Conservation (phyloP, 129 eudicot species). For the Logfia minima region DNA sequence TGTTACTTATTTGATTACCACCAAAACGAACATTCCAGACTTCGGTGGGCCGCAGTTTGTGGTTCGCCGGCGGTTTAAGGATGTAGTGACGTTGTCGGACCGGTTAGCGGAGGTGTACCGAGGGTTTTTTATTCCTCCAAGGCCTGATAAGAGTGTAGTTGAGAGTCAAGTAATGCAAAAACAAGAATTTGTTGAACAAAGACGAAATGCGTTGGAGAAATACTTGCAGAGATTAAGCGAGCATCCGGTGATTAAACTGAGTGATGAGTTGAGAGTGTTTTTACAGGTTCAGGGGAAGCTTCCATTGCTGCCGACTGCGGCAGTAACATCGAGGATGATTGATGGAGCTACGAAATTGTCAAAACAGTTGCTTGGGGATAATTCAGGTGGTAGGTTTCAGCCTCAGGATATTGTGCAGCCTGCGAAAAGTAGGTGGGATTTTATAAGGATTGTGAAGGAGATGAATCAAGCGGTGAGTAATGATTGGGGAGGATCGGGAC, state of each 20-base stretch:
- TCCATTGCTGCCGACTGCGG: slow-evolving; percentile 58
- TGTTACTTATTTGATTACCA: slow-evolving; percentile 59
- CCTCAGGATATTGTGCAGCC: slow-evolving; percentile 79
- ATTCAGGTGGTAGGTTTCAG: slow-evolving; percentile 37
- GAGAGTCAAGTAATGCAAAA: slow-evolving; percentile 97
- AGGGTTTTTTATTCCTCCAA: slow-evolving; percentile 75
- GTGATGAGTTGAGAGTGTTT: slow-evolving; percentile 93
- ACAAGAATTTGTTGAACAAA: slow-evolving; percentile 90
- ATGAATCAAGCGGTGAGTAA: slow-evolving; percentile 73
- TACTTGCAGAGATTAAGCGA: slow-evolving; percentile 63
- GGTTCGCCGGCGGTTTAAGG: slow-evolving; percentile 78
- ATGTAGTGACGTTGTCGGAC: slow-evolving; percentile 79
- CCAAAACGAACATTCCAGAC: slow-evolving; percentile 62
- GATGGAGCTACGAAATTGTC: slow-evolving; percentile 85
- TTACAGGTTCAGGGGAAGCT: slow-evolving; percentile 73
- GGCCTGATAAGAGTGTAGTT: slow-evolving; percentile 93
- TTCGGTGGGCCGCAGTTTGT: slow-evolving; percentile 59
- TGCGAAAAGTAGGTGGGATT: slow-evolving; percentile 82
- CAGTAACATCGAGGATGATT: slow-evolving; percentile 77
- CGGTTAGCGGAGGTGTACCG: slow-evolving; percentile 68
- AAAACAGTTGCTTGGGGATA: slow-evolving; percentile 73
- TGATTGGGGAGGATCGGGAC: slow-evolving; percentile 76
- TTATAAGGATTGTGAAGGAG: slow-evolving; percentile 80
- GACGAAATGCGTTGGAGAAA: slow-evolving; percentile 77
- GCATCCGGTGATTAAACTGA: slow-evolving; percentile 72